A percentile compares a stretch with the other conserved stretches of the same genome.
phyloP scores from a whole-genome alignment of 345 rosid genomes.

The Schrenkiella parvula region DNA sequence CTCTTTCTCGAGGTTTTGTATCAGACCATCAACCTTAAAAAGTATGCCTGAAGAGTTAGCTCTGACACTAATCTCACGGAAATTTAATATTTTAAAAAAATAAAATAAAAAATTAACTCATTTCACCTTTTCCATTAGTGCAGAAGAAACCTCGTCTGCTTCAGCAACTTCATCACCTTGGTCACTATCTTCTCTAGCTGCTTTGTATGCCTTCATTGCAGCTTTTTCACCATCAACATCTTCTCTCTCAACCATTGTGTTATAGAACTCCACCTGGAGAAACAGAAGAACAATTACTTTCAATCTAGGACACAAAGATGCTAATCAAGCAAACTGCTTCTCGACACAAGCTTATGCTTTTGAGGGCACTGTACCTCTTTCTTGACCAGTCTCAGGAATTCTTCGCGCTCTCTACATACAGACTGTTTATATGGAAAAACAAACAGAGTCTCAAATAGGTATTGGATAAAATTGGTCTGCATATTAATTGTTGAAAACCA shows the following conservation, averaged over 20 bases:
- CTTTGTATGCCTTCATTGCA: slow-evolving; percentile 74
- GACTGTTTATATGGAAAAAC: slow-evolving; percentile 50
- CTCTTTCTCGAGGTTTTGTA: slow-evolving; percentile 86
- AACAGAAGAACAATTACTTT: slow-evolving; percentile 3
- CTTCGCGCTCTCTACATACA: slow-evolving; percentile 86
- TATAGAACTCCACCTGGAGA: slow-evolving; percentile 79
- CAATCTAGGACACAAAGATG: background rate
- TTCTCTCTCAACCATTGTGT: slow-evolving; percentile 73
- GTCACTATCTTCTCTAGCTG: slow-evolving; percentile 69
- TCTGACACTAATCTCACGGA: slow-evolving; percentile 1
- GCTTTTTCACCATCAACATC: slow-evolving; percentile 64
- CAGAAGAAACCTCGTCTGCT: slow-evolving; percentile 68
- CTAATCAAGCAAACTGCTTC: slow-evolving; percentile 2
- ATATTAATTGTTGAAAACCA: slow-evolving; percentile 4
- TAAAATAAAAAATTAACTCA: too few species aligned
- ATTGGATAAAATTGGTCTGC: background rate
- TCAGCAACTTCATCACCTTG: slow-evolving; percentile 47
- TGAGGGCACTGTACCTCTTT: slow-evolving; percentile 61
- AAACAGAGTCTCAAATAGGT: slow-evolving; percentile 18
- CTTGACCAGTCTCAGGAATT: slow-evolving; percentile 73
- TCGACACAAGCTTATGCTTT: background rate
- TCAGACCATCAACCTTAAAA: slow-evolving; percentile 72
- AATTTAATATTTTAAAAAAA: too few species aligned
- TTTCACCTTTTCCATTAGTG: slow-evolving; percentile 65
- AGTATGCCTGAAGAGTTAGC: slow-evolving; percentile 7